Evolutionary conservation across 176 grass and related monocot genomes (phyloP), one percentile per base, ranked within the genome.

Genomic region (Ensete glaucum): DNA sequence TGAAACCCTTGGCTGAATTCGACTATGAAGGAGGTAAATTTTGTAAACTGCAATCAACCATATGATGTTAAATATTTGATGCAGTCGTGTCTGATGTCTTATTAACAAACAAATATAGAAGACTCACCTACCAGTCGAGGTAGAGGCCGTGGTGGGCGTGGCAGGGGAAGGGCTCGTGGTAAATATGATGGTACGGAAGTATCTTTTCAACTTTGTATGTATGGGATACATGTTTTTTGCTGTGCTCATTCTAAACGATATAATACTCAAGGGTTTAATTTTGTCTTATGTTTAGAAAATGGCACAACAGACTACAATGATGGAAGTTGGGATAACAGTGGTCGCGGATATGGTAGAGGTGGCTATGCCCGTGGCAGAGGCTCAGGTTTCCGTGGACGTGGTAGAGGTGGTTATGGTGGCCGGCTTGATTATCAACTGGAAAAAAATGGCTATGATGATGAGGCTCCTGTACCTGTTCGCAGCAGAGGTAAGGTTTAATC

Each of bases 351-450:
- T 64, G 72, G 63, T 64, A 85, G 82, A 60, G 84, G 84, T 52
- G 87, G 84, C 20, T 89, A 87, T 73, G 10, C 62, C 67, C 84
- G 84, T 70, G 87, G 90, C 65, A 86, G 90, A 64, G 90, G 90
- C 2, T 85, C 59, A 63, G 82, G 84, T 59, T 87, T 85, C 59
- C 82, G 84, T 71, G 90, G 84, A 11, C 82, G 54, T 64, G 87
- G 84, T 9, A 78, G 87, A 87, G 87, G 90, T 1, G 81, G 79
- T 14, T 87, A 85, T 60, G 74, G 77, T 34, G 80, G 69, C 9
- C 88, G 75, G 43, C 43, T 82, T 77, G 91, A 94, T 63, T 94
- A 99, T 72, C 95, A 89, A 64, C 82, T 89, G 17, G 95, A 98
- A 52, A 84, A 50, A 50, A 71, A 80, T 54, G 84, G 81, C 26